Evolutionary conservation across 257 asterid species (phyloP).

Genomic region (Lavandula angustifolia): DNA sequence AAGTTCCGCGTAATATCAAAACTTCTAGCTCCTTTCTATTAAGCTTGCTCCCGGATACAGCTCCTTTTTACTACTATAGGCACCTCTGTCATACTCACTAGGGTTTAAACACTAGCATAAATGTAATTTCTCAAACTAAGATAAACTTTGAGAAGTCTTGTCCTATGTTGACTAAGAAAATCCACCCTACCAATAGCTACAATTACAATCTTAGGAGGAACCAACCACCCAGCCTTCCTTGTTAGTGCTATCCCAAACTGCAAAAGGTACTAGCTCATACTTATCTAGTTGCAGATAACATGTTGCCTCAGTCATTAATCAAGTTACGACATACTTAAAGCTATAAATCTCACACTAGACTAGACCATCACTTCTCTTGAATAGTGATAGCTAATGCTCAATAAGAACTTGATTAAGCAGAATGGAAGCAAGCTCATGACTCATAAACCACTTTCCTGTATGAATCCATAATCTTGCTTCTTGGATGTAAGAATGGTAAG

Average conservation of each 20-base stretch:
- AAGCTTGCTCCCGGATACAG: not conserved
- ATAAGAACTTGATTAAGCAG: not conserved
- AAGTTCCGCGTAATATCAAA: no score
- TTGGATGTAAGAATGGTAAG: not conserved
- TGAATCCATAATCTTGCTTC: not conserved
- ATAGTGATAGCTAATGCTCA: not conserved
- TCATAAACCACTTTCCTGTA: not conserved
- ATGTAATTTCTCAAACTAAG: not conserved
- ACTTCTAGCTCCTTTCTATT: not conserved
- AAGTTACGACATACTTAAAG: not conserved
- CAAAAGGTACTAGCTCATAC: slow-evolving; percentile 10
- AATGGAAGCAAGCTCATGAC: not conserved
- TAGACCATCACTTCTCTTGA: not conserved
- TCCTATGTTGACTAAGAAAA: no score
- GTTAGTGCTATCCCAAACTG: not conserved
- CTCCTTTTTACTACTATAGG: not conserved
- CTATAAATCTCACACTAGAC: not conserved
- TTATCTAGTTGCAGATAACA: not conserved
- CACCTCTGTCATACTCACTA: not conserved
- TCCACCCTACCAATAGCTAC: no score
- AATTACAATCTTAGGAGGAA: not conserved
- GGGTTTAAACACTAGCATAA: not conserved
- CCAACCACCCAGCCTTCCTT: not conserved
- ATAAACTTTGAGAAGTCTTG: not conserved
- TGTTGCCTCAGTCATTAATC: not conserved